These are phyloP conservation scores for Sugiyamaella mastotermitis DNA, from an alignment of 805 yeast species.

Conservation along the genomic window DNA sequence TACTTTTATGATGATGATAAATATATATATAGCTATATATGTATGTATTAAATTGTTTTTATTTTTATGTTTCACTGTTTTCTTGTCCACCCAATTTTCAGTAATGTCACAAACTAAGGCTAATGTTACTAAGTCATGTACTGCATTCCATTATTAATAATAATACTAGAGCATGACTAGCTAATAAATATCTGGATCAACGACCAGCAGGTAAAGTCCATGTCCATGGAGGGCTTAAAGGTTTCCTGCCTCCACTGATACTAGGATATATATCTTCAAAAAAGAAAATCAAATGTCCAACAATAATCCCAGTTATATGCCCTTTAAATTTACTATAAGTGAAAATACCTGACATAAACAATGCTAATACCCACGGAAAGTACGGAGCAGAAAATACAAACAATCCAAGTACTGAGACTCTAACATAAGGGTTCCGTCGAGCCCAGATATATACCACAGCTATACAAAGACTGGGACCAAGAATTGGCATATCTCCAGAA, in stretches of 20 bases:
- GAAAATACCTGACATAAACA: constrained; percentile 21
- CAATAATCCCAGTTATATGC: constrained; percentile 33
- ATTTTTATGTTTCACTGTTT: no score
- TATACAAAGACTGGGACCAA: constrained; percentile 35
- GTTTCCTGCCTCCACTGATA: constrained; percentile 29
- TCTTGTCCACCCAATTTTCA: no score
- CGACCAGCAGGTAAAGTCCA: no score
- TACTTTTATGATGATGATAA: no score
- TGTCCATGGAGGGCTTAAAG: constrained; percentile 39
- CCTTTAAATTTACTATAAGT: constrained; percentile 14
- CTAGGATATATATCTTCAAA: constrained; percentile 39
- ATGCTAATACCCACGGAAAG: constrained; percentile 36
- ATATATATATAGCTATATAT: no score
- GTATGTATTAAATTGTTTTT: no score
- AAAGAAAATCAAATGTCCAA: constrained; percentile 40
- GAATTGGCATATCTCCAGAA: constrained; percentile 27
- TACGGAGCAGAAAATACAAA: constrained; percentile 38
- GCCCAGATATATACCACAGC: constrained; percentile 43
- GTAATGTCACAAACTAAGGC: no score
- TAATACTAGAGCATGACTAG: no score
- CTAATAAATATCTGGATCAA: no score
- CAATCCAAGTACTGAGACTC: constrained; percentile 37
- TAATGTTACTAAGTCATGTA: no score
- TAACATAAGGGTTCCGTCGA: constrained; percentile 38
- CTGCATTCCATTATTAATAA: no score